phyloP scores from a whole-genome alignment of 805 yeast genomes.

The Yamadazyma philogaea region DNA sequence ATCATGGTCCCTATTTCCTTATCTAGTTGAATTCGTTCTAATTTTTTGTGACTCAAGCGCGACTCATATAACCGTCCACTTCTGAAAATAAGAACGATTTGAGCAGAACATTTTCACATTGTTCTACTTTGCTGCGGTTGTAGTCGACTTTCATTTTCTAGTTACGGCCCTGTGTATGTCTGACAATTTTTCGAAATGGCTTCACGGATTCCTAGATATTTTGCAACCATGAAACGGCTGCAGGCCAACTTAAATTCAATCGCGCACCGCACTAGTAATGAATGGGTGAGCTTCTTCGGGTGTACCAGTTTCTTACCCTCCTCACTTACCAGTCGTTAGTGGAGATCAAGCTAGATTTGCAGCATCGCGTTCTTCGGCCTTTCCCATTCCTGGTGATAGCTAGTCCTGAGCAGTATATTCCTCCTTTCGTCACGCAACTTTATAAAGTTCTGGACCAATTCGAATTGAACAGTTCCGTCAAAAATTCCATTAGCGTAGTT shows the following conservation, averaged over 20 bases:
- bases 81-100: no score
- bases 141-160: background rate
- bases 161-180: no score
- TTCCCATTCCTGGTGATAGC: constrained; percentile 19
- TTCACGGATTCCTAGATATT: no score
- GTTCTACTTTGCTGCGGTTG: background rate
- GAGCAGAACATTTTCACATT: no score
- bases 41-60: background rate
- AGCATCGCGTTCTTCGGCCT: constrained; percentile 4
- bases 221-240: background rate
- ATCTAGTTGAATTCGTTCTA: background rate
- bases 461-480: background rate
- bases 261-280: constrained; percentile 1
- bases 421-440: constrained; percentile 21
- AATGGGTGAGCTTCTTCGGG: constrained; percentile 1
- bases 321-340: constrained; percentile 1
- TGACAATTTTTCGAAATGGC: no score
- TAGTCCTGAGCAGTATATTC: constrained; percentile 23
- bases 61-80: background rate
- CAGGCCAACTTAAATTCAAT: background rate
- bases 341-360: constrained; percentile 5
- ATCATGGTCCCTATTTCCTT: background rate
- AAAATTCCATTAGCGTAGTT: constrained; percentile 1
- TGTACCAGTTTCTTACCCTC: background rate
- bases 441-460: constrained; percentile 1